Percentiles rank a stretch among this genome's conserved stretches.
Conservation (phyloP, 108 stramenopile species). For the Epithemia pelagica region DNA sequence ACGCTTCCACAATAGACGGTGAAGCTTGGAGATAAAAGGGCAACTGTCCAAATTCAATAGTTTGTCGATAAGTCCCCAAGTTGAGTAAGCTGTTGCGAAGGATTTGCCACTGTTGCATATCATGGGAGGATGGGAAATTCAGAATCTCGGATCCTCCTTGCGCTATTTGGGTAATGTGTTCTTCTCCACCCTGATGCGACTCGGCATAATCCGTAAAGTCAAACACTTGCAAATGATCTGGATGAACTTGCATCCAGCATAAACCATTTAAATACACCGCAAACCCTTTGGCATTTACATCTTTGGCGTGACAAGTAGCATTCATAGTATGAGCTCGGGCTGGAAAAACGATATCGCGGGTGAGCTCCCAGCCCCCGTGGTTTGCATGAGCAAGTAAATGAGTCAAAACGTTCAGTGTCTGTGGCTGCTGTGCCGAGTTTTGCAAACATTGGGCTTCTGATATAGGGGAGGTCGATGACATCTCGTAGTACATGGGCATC, state of each 20-base stretch:
- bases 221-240: slow-evolving; percentile 40
- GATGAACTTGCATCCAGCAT: slow-evolving; percentile 38
- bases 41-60: background rate
- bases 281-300: background rate
- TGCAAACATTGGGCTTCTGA: slow-evolving; percentile 1
- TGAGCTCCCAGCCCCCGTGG: background rate
- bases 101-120: slow-evolving; percentile 33
- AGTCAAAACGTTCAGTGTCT: slow-evolving; percentile 13
- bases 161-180: slow-evolving; percentile 28
- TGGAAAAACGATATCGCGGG: background rate
- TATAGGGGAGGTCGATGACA: background rate
- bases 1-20: slow-evolving; percentile 16
- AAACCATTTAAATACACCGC: slow-evolving; percentile 5
- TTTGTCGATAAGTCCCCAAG: slow-evolving; percentile 28
- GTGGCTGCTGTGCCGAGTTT: slow-evolving; percentile 14
- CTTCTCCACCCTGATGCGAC: slow-evolving; percentile 28
- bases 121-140: slow-evolving; percentile 12
- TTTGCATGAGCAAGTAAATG: slow-evolving; percentile 1
- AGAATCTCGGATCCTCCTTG: slow-evolving; percentile 13
- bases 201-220: slow-evolving; percentile 41
- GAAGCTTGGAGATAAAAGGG: slow-evolving; percentile 13
- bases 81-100: slow-evolving; percentile 14
- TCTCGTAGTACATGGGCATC: slow-evolving; percentile 9
- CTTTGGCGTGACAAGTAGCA: background rate
- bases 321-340: background rate